Conservation (phyloP, 1,139 yeast species). For the Sugiyamaella sp. region DNA sequence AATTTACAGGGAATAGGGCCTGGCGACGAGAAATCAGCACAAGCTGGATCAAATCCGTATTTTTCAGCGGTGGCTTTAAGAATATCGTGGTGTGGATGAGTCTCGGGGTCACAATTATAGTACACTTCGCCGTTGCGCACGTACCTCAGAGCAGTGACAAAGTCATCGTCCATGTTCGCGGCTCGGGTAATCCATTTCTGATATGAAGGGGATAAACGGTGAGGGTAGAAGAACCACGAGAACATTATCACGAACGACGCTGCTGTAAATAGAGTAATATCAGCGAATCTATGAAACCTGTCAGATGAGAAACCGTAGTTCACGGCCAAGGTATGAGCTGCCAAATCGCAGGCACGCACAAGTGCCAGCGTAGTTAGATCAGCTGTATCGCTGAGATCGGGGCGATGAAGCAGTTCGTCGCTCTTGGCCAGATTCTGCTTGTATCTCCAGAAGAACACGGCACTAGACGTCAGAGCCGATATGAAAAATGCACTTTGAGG, state of each 20-base stretch:
- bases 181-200: conserved; percentile 49
- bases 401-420: conserved; percentile 11
- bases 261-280: conserved; percentile 34
- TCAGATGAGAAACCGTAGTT: conserved; percentile 16
- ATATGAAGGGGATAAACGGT: conserved; percentile 45
- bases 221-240: conserved; percentile 48
- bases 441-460: conserved; percentile 16
- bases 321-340: conserved; percentile 27
- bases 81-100: conserved; percentile 35
- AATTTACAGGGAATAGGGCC: conserved; percentile 47
- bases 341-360: conserved; percentile 34
- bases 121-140: conserved; percentile 38
- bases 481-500: conserved; percentile 17
- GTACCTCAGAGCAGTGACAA: conserved; percentile 41
- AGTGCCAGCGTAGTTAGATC: conserved; percentile 34
- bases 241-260: conserved; percentile 44
- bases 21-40: conserved; percentile 39
- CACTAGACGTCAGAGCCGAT: conserved; percentile 28
- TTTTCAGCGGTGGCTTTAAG: conserved; percentile 38
- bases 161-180: conserved; percentile 47
- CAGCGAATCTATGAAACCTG: conserved; percentile 30
- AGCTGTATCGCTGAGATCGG: conserved; percentile 26
- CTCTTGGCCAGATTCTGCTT: conserved; percentile 12
- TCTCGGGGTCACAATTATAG: conserved; percentile 45
- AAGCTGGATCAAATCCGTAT: conserved; percentile 37